Percentiles rank a stretch among this genome's conserved stretches.
phyloP scores from a whole-genome alignment of 1,139 yeast genomes.

The Taiozyma onychis region DNA sequence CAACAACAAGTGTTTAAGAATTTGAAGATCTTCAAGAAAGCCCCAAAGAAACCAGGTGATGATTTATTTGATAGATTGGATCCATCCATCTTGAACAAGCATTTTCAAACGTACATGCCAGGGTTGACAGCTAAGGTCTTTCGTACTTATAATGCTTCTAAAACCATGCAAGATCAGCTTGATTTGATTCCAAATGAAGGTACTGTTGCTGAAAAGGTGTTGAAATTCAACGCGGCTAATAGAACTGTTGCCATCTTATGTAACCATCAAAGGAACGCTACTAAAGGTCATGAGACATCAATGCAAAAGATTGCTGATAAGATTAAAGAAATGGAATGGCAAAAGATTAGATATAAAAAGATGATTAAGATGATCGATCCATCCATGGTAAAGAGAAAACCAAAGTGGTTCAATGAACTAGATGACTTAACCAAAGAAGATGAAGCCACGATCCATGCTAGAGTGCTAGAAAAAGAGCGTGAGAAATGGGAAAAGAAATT shows the following conservation, averaged over 20 bases:
- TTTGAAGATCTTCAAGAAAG: slow-evolving; percentile 76
- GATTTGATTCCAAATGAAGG: slow-evolving; percentile 81
- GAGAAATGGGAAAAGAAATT: slow-evolving; percentile 63
- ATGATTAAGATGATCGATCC: slow-evolving; percentile 67
- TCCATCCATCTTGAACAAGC: slow-evolving; percentile 78
- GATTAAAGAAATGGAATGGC: slow-evolving; percentile 79
- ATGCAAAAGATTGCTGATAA: slow-evolving; percentile 75
- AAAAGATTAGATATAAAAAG: slow-evolving; percentile 65
- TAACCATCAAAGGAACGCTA: slow-evolving; percentile 94
- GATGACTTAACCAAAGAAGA: slow-evolving; percentile 68
- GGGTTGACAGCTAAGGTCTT: slow-evolving; percentile 95
- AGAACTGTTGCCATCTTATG: slow-evolving; percentile 92
- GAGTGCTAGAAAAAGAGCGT: slow-evolving; percentile 49
- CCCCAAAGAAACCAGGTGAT: slow-evolving; percentile 88
- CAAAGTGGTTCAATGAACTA: slow-evolving; percentile 60
- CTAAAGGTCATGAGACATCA: slow-evolving; percentile 75
- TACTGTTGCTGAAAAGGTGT: slow-evolving; percentile 80
- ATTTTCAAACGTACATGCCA: slow-evolving; percentile 83
- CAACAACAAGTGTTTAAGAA: slow-evolving; percentile 87
- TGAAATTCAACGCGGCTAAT: slow-evolving; percentile 89
- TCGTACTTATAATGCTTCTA: slow-evolving; percentile 95
- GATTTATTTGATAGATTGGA: slow-evolving; percentile 86
- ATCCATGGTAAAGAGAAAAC: slow-evolving; percentile 43
- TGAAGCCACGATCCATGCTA: slow-evolving; percentile 50
- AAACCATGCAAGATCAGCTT: slow-evolving; percentile 93